Percentiles rank a stretch among this genome's conserved stretches.
These are phyloP conservation scores for Lyophyllum semitale DNA, from an alignment of 768 basidiomycete genomes.

Conservation along the genomic window DNA sequence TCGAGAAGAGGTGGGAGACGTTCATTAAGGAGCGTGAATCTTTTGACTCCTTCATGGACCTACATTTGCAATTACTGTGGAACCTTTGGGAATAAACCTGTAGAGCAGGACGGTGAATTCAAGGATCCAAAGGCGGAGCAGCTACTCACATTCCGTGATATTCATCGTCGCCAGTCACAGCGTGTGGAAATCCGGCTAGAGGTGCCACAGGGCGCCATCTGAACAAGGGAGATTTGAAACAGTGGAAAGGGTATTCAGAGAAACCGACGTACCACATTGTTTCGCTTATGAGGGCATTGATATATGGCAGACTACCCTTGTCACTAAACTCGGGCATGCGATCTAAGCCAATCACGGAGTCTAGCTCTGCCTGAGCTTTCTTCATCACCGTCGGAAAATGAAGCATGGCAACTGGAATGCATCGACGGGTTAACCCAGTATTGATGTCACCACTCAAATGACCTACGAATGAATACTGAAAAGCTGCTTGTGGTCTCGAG, in stretches of 20 bases:
- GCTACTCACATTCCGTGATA: slow-evolving; percentile 17
- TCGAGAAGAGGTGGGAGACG: slow-evolving; percentile 75
- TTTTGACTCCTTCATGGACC: slow-evolving; percentile 79
- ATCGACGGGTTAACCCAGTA: background rate
- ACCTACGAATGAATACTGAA: slow-evolving; percentile 32
- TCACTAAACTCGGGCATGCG: slow-evolving; percentile 16
- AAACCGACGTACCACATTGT: slow-evolving; percentile 10
- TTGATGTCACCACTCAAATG: no score
- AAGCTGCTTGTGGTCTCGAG: slow-evolving; percentile 33
- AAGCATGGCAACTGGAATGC: slow-evolving; percentile 13
- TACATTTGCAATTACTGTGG: no score
- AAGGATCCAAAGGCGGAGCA: no score
- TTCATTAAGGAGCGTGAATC: slow-evolving; percentile 69
- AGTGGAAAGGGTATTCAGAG: background rate
- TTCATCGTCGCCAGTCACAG: slow-evolving; percentile 13
- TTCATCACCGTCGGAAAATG: slow-evolving; percentile 23
- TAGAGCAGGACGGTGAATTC: no score
- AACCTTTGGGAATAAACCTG: no score
- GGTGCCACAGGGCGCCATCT: slow-evolving; percentile 17
- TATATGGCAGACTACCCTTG: slow-evolving; percentile 14
- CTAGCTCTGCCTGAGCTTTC: slow-evolving; percentile 19
- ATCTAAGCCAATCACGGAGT: slow-evolving; percentile 9
- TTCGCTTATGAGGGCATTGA: slow-evolving; percentile 17
- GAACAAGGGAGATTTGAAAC: background rate
- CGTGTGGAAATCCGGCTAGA: slow-evolving; percentile 16